These are phyloP conservation scores for Paragyromitra xinjiangensis DNA, from an alignment of 495 filamentous ascomycete genomes.

Conservation along the genomic window DNA sequence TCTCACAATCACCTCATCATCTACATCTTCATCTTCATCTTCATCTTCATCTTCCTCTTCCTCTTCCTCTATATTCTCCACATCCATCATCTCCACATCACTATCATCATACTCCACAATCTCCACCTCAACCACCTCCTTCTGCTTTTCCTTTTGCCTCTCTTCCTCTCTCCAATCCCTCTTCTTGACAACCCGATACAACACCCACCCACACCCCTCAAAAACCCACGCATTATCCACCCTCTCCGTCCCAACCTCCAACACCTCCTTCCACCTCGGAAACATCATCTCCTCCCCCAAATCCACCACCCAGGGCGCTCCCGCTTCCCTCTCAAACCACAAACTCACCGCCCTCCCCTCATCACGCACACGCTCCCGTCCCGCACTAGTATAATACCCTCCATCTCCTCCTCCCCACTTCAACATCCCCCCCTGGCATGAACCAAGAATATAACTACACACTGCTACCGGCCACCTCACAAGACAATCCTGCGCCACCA, in stretches of 20 bases:
- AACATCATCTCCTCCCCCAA: constrained; percentile 30
- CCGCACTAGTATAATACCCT: constrained; percentile 28
- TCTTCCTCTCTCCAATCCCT: constrained; percentile 36
- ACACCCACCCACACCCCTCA: constrained; percentile 45
- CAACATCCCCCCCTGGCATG: constrained; percentile 3
- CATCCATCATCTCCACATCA: constrained; percentile 4
- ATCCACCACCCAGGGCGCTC: constrained; percentile 20
- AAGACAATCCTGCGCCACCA: background rate
- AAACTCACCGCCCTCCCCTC: constrained; percentile 19
- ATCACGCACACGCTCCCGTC: constrained; percentile 11
- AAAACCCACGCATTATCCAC: constrained; percentile 49
- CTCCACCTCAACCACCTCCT: constrained; percentile 12
- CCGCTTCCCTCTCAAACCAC: constrained; percentile 32
- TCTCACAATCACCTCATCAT: background rate
- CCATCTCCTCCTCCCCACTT: constrained; percentile 25
- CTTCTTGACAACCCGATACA: constrained; percentile 35
- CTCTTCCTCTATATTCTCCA: background rate
- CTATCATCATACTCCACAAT: constrained; percentile 35
- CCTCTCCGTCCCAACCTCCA: constrained; percentile 10
- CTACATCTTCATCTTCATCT: background rate
- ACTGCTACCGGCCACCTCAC: constrained; percentile 36
- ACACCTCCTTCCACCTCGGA: constrained; percentile 38
- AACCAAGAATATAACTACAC: background rate
- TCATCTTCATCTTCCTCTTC: background rate
- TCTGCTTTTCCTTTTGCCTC: constrained; percentile 30